phyloP scores from a whole-genome alignment of 768 basidiomycete genomes.

The Lentinula guzmanii region DNA sequence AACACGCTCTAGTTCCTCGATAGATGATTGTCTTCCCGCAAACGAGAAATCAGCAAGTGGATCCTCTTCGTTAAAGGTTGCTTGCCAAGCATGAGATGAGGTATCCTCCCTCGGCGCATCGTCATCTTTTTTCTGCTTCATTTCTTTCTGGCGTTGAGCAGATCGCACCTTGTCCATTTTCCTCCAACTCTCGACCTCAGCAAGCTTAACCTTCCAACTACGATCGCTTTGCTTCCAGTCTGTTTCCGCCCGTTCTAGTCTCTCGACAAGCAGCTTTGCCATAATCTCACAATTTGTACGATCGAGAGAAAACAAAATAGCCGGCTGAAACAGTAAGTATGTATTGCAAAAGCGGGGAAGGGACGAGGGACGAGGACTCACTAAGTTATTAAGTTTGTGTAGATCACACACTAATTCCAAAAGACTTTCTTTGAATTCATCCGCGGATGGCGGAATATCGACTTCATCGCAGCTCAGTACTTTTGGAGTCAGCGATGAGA shows the following conservation, averaged over 20 bases:
- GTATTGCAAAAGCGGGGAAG: background rate
- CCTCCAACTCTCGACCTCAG: constrained; percentile 47
- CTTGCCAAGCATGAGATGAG: constrained; percentile 15
- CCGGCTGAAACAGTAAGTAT: constrained; percentile 35
- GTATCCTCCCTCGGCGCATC: constrained; percentile 16
- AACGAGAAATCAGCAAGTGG: background rate
- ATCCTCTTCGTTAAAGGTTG: constrained; percentile 5
- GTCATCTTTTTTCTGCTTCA: constrained; percentile 30
- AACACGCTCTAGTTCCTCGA: constrained; percentile 43
- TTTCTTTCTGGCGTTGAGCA: constrained; percentile 31
- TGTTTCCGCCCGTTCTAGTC: constrained; percentile 37
- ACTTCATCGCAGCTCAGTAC: background rate
- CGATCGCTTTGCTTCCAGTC: constrained; percentile 41
- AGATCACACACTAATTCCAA: background rate
- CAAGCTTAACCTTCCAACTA: constrained; percentile 45
- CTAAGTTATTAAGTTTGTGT: background rate
- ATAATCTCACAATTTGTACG: constrained; percentile 53
- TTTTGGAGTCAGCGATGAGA: background rate
- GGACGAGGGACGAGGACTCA: background rate
- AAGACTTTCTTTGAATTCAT: background rate
- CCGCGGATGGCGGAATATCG: background rate
- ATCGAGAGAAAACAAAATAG: constrained; percentile 65
- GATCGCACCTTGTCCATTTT: constrained; percentile 40
- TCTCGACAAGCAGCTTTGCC: constrained; percentile 28
- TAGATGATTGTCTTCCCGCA: constrained; percentile 30